Conservation (phyloP, 2,329 filamentous ascomycete species). For the Clarireedia hainanense region DNA sequence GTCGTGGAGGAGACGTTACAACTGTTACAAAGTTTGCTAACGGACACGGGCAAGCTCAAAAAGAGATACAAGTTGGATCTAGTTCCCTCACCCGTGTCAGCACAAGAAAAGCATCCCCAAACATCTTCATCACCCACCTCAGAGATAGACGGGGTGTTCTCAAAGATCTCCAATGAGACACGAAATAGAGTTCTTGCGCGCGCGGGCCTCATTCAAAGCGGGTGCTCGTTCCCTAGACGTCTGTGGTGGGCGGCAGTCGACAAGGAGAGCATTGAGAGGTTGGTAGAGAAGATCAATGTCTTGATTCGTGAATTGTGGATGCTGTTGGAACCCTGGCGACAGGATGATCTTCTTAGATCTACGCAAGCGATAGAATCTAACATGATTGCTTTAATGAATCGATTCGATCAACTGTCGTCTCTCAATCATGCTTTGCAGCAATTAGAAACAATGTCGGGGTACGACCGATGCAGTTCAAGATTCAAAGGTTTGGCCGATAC, state of each 20-base stretch:
- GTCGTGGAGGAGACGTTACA: slow-evolving; percentile 12
- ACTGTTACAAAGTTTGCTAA: slow-evolving; percentile 14
- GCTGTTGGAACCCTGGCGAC: slow-evolving; percentile 9
- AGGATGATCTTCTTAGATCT: background rate
- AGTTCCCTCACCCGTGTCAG: background rate
- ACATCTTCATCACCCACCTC: background rate
- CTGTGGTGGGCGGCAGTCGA: slow-evolving; percentile 20
- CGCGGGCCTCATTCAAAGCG: slow-evolving; percentile 6
- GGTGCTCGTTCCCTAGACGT: slow-evolving; percentile 9
- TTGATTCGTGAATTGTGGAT: slow-evolving; percentile 15
- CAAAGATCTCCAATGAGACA: slow-evolving; percentile 1
- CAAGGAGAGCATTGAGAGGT: slow-evolving; percentile 13
- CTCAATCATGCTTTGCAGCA: background rate
- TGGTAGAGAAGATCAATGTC: slow-evolving; percentile 15
- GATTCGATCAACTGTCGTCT: background rate
- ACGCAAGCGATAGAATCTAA: background rate
- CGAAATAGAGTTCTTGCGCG: background rate
- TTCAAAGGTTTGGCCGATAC: background rate
- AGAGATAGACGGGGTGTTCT: background rate
- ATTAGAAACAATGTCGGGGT: background rate
- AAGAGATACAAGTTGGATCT: slow-evolving; percentile 16
- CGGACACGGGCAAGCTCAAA: slow-evolving; percentile 14
- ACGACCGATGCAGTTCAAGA: background rate
- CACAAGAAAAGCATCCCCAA: background rate
- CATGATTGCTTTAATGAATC: background rate